A percentile compares a stretch with the other conserved stretches of the same genome.
Evolutionary conservation across 164 flowering plant species (phyloP).

Genomic region (Annona squamosa): DNA sequence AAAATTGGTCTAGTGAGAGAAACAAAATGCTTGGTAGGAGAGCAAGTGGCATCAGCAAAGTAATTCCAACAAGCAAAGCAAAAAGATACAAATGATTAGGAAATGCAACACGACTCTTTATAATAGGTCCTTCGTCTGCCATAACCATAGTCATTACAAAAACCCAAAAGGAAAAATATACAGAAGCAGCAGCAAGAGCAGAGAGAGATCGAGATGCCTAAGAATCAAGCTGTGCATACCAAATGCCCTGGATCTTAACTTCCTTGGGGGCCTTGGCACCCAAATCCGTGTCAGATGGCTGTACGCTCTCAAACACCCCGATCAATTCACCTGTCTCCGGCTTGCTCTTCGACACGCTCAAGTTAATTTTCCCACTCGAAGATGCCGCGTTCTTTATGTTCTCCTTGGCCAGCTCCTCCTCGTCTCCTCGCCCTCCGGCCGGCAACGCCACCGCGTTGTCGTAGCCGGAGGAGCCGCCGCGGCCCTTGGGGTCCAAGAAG

Average conservation of each 20-base stretch:
- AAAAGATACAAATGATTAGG: neutral
- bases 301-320: conserved; percentile 87
- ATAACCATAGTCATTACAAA: neutral
- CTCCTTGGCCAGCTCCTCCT: conserved; percentile 85
- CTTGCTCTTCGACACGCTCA: conserved; percentile 72
- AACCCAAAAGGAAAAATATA: conserved; percentile 1
- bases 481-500: conserved; percentile 96
- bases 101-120: neutral
- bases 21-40: neutral
- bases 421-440: conserved; percentile 99
- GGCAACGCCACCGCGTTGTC: conserved; percentile 94
- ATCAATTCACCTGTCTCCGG: conserved; percentile 90
- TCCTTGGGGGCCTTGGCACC: conserved; percentile 90
- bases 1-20: too few species aligned
- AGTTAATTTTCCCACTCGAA: conserved; percentile 64
- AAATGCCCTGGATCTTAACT: conserved; percentile 87
- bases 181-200: neutral
- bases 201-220: conserved; percentile 10
- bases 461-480: conserved; percentile 93
- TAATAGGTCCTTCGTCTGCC: neutral
- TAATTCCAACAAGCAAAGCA: neutral
- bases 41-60: neutral
- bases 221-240: conserved; percentile 91
- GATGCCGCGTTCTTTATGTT: conserved; percentile 62
- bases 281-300: conserved; percentile 96